Evolutionary conservation across 2,329 filamentous ascomycete genomes (phyloP).

Genomic region (Colletotrichum tropicicola): DNA sequence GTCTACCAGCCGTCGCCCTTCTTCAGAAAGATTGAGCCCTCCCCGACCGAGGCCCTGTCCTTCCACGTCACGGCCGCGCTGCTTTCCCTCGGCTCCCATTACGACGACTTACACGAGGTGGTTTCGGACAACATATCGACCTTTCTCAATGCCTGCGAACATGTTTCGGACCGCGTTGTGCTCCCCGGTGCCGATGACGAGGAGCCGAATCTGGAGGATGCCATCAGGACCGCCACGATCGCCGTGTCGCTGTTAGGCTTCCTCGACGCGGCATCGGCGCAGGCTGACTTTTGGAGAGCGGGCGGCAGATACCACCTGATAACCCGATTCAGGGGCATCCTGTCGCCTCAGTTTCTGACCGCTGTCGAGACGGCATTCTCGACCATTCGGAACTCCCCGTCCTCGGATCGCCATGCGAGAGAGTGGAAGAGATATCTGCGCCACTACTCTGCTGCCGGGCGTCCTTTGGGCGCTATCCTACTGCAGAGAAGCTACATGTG

Average conservation of each 20-base stretch:
- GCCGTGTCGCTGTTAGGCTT: constrained; percentile 91
- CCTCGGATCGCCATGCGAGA: constrained; percentile 70
- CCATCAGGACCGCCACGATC: constrained; percentile 76
- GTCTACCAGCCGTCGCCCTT: constrained; percentile 82
- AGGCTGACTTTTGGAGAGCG: constrained; percentile 83
- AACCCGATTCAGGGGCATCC: constrained; percentile 73
- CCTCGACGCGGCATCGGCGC: constrained; percentile 80
- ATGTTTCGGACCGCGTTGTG: constrained; percentile 65
- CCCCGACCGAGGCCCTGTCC: constrained; percentile 86
- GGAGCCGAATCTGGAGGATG: constrained; percentile 70
- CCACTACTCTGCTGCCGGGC: constrained; percentile 81
- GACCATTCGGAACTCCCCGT: constrained; percentile 82
- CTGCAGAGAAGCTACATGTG: constrained; percentile 89
- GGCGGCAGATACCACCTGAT: constrained; percentile 79
- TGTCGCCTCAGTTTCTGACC: constrained; percentile 87
- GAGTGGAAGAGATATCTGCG: constrained; percentile 91
- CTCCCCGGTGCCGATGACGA: constrained; percentile 64
- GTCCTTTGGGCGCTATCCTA: constrained; percentile 90
- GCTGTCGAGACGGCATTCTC: constrained; percentile 91
- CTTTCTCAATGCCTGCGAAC: constrained; percentile 77
- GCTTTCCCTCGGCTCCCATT: constrained; percentile 80
- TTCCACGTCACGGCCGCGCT: constrained; percentile 83
- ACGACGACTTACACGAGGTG: constrained; percentile 72
- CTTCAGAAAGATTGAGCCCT: constrained; percentile 84
- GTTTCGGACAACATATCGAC: constrained; percentile 73